Evolutionary conservation across 345 rosid genomes (phyloP), one percentile per base, ranked within the genome.

Genomic region (Pistacia integerrima): DNA sequence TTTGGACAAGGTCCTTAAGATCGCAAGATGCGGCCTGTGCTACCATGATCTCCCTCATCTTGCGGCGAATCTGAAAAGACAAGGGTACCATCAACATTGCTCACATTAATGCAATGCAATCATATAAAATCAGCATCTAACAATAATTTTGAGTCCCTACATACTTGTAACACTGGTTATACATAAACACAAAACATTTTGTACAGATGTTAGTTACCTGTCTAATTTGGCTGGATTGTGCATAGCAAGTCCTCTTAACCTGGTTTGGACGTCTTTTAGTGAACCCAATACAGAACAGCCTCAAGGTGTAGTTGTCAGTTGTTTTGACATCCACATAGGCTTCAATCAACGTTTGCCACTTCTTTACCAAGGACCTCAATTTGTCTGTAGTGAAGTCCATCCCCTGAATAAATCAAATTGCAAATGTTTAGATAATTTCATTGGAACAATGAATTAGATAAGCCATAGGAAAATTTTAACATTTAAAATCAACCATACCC

Each of bases 281-380:
- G 85, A 97, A 97, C 38, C 91, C 97, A 52, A 97, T 92, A 82
- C 97, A 94, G 87, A 97, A 97, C 82, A 97, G 80, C 87, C 98
- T 92, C 73, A 92, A 64, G 1, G 97, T 97, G 78, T 82, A 92
- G 84, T 80, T 90, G 44, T 92, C 99, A 2, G 97, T 97, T 4
- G 99, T 94, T 83, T 97, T 97, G 30, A 97, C 97, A 87, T 97
- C 99, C n/a, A 94, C 99, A 71, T 91, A 93, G 65, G 91, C 84
- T 85, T 96, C 99, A 35, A 92, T 92, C 86, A 93, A 80, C 18
- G 97, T 93, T 80, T 96, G 97, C 98, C 98, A 96, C 82, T 91
- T 96, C 57, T 90, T 85, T 66, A 94, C 99, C 88, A 96, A 82
- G 0, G 99, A 96, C 91, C 99, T 96, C 76, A 93, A 76, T 77